These are phyloP conservation scores for Trichomonas vaginalis DNA, from an alignment of 208 protist species.

Conservation along the genomic window DNA sequence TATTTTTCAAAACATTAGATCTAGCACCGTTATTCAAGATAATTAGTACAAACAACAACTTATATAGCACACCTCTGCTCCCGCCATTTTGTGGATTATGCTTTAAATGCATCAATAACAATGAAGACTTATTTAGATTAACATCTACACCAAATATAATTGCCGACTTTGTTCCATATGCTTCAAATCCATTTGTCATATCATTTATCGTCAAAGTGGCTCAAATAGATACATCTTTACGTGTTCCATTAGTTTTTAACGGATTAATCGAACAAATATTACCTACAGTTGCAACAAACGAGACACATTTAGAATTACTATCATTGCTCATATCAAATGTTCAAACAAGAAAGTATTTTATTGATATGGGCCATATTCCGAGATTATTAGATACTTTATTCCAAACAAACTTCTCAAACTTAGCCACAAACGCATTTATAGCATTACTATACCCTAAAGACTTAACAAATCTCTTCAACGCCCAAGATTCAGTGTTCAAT, in stretches of 20 bases:
- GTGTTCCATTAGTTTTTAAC: background rate
- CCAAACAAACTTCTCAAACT: background rate
- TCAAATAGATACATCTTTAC: background rate
- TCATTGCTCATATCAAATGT: background rate
- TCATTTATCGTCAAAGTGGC: background rate
- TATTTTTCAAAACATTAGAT: background rate
- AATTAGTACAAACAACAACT: background rate
- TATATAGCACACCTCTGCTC: background rate
- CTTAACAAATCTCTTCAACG: background rate
- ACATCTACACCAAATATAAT: background rate
- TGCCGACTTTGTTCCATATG: background rate
- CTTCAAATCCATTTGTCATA: background rate
- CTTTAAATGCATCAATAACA: background rate
- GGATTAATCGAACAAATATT: conserved; percentile 17
- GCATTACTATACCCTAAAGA: background rate
- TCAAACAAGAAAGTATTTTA: background rate
- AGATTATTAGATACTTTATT: background rate
- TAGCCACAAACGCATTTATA: background rate
- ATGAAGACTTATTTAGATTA: background rate
- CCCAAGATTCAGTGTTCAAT: background rate
- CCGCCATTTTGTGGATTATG: background rate
- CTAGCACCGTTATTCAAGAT: background rate
- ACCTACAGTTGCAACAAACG: background rate
- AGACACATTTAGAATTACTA: background rate
- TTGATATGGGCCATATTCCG: conserved; percentile 10